A percentile compares a stretch with the other conserved stretches of the same genome.
Evolutionary conservation across 768 basidiomycete species (phyloP).

Genomic region (Coprinellus micaceus): DNA sequence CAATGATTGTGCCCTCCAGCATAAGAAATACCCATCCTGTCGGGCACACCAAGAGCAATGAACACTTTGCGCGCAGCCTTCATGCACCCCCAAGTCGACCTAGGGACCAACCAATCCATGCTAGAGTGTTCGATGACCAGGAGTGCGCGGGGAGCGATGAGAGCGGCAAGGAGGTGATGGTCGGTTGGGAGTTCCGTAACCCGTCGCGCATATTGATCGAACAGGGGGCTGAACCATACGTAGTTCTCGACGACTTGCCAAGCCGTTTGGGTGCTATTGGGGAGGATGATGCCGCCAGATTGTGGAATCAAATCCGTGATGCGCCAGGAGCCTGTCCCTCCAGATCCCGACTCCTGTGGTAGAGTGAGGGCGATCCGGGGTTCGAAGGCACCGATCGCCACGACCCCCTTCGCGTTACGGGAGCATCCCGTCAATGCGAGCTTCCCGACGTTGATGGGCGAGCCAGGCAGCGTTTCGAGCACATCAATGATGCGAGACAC

Average conservation of each 20-base stretch:
- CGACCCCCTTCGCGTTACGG: slow-evolving; percentile 57
- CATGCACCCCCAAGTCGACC: slow-evolving; percentile 48
- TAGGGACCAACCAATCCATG: slow-evolving; percentile 53
- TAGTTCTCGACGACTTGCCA: slow-evolving; percentile 58
- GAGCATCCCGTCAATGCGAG: slow-evolving; percentile 60
- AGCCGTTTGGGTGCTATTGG: slow-evolving; percentile 53
- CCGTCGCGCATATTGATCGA: slow-evolving; percentile 44
- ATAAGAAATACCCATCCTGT: slow-evolving; percentile 51
- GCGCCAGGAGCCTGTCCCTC: slow-evolving; percentile 59
- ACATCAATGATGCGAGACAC: slow-evolving; percentile 57
- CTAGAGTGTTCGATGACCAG: slow-evolving; percentile 54
- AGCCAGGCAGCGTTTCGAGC: slow-evolving; percentile 43
- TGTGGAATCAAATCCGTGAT: slow-evolving; percentile 46
- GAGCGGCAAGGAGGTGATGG: slow-evolving; percentile 53
- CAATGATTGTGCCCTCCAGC: slow-evolving; percentile 55
- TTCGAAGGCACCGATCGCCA: slow-evolving; percentile 58
- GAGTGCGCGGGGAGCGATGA: slow-evolving; percentile 54
- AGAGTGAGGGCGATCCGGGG: slow-evolving; percentile 56
- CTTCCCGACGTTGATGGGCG: slow-evolving; percentile 44
- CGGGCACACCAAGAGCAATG: slow-evolving; percentile 44
- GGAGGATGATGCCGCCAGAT: slow-evolving; percentile 37
- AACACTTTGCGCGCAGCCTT: slow-evolving; percentile 47
- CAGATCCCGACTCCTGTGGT: slow-evolving; percentile 61
- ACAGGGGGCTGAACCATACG: slow-evolving; percentile 55
- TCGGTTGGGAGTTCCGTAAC: slow-evolving; percentile 51